Base-by-base conservation (phyloP, 495 filamentous ascomycete species). In the Pseudoneurospora amorphoporcata region DNA sequence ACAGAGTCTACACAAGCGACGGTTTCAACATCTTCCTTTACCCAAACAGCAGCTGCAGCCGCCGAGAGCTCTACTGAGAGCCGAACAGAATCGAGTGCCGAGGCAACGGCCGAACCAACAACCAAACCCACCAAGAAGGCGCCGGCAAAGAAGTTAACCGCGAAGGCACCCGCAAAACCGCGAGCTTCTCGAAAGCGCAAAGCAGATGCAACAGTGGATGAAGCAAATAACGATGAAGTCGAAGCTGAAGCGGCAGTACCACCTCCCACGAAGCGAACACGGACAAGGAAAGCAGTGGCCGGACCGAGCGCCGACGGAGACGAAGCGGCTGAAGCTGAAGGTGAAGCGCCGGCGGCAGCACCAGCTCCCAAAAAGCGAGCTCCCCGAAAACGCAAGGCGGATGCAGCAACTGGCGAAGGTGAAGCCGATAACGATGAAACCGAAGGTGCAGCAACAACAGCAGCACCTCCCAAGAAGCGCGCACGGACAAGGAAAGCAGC, bases 241-340 rank as follows among this genome's bases (percentile, higher is more conserved):
- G 17, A 79, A 75, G 72, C 78, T 58, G 37, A 7, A 68, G 65
- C 19, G 1, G 65, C 19, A 29, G 19, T 9, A 68, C 71, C 70
- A 69, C 71, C 75, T 17, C 71, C 72, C 35, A 78, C 74, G 35
- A 77, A 71, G 69, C 72, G 72, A 29, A 73, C 72, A 70, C 69
- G 74, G 4, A 19, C 73, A 39, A 73, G 19, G 53, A 45, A 58
- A 14, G 69, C 78, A 29, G 72, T 70, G 8, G 41, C 35, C 45
- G 23, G 23, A 23, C 23, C 23, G 23, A 23, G 23, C 23, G 23
- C 23, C 23, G 23, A 23, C 23, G 23, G 23, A 23, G 23, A 23
- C 23, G 23, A 23, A 23, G 23, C 23, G 23, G 23, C 23, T 23
- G 23, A 23, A 23, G 23, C 23, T 23, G 23, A 23, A 23, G 23